These are phyloP conservation scores for Tricholoma sp. DNA, from an alignment of 768 basidiomycete genomes.

Conservation along the genomic window DNA sequence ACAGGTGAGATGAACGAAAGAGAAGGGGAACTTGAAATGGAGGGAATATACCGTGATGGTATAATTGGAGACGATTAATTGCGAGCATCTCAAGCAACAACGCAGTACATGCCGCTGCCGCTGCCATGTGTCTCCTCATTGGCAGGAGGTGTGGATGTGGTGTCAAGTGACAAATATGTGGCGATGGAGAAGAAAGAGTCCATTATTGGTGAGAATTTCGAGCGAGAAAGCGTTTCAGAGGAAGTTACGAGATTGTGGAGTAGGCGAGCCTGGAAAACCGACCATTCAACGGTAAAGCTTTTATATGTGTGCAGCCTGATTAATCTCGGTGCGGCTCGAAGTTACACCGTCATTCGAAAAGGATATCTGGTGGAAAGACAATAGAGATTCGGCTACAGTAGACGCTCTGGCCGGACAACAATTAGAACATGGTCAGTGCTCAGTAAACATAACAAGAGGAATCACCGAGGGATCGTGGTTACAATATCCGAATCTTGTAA, in stretches of 20 bases:
- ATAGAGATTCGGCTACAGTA: neutral
- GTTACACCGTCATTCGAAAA: neutral
- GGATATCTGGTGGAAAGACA: neutral
- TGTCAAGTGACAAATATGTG: neutral
- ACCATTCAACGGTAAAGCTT: neutral
- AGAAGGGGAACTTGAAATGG: neutral
- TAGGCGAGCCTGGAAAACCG: neutral
- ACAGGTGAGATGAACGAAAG: neutral
- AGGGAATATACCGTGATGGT: neutral
- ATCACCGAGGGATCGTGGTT: no score
- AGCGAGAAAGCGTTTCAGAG: neutral
- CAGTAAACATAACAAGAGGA: no score
- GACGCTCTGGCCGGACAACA: neutral
- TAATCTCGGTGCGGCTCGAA: neutral
- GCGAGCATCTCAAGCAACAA: slow-evolving; percentile 9
- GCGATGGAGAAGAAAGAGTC: slow-evolving; percentile 4
- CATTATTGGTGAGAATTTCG: slow-evolving; percentile 1
- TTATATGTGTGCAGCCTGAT: neutral
- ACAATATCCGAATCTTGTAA: no score
- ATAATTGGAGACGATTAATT: neutral
- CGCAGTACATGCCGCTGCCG: slow-evolving; percentile 1
- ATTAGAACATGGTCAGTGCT: neutral
- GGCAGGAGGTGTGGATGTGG: neutral
- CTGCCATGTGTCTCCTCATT: slow-evolving; percentile 3
- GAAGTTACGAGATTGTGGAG: neutral